phyloP scores from a whole-genome alignment of 2,329 filamentous ascomycete genomes.

The Fusarium camptoceras region DNA sequence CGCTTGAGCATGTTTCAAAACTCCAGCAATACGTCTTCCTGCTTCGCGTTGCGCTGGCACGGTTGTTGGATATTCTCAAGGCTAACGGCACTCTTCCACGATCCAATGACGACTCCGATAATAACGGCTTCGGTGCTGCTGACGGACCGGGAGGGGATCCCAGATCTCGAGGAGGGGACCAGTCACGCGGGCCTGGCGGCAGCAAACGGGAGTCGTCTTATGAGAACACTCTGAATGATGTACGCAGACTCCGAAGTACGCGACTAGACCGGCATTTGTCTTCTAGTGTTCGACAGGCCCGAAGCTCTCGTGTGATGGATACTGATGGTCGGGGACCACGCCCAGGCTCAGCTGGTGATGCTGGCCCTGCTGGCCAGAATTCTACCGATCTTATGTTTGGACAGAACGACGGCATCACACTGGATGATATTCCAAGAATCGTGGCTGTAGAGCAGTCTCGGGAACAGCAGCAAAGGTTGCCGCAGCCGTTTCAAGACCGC shows the following conservation, averaged over 20 bases:
- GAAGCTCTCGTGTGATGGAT: constrained; percentile 93
- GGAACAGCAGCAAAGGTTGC: constrained; percentile 80
- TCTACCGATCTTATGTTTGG: constrained; percentile 87
- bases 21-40: constrained; percentile 95
- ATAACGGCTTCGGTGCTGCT: constrained; percentile 39
- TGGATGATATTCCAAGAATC: constrained; percentile 96
- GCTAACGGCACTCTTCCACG: constrained; percentile 84
- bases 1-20: constrained; percentile 82
- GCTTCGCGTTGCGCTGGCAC: constrained; percentile 88
- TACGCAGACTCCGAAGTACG: constrained; percentile 89
- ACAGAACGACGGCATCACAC: constrained; percentile 87
- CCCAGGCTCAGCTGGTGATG: constrained; percentile 77
- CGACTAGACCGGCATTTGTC: constrained; percentile 94
- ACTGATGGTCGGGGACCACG: constrained; percentile 69
- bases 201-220: constrained; percentile 77
- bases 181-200: constrained; percentile 34
- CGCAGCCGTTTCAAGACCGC: constrained; percentile 36
- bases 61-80: constrained; percentile 87
- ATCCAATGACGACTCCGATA: constrained; percentile 76
- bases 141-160: constrained; percentile 66
- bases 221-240: constrained; percentile 96
- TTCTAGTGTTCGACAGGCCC: constrained; percentile 89
- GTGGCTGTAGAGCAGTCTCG: constrained; percentile 95
- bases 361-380: constrained; percentile 58
- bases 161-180: constrained; percentile 54